phyloP scores from a whole-genome alignment of 352 stramenopile genomes.

The Phytophthora rubi region DNA sequence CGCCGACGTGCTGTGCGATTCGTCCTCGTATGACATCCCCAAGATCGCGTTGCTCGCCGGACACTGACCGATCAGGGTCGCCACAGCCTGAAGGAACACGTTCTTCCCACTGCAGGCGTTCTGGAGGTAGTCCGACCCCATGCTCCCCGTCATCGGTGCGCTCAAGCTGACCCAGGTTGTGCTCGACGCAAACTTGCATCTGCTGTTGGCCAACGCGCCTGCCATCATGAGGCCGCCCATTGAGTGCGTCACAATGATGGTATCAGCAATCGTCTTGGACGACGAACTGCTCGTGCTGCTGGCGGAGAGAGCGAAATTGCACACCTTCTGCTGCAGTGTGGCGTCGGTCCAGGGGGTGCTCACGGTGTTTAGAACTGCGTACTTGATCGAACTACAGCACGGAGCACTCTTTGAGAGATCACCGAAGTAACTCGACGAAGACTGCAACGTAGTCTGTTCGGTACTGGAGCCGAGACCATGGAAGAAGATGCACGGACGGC shows the following conservation, averaged over 20 bases:
- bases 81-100: constrained; percentile 28
- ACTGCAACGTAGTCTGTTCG: constrained; percentile 18
- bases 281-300: constrained; percentile 23
- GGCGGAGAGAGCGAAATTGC: constrained; percentile 26
- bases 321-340: constrained; percentile 32
- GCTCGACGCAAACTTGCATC: constrained; percentile 39
- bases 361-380: constrained; percentile 33
- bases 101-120: constrained; percentile 32
- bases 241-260: constrained; percentile 44
- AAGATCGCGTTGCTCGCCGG: constrained; percentile 24
- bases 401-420: constrained; percentile 28
- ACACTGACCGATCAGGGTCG: constrained; percentile 37
- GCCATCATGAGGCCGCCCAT: constrained; percentile 41
- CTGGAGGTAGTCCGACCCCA: constrained; percentile 42
- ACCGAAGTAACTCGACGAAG: constrained; percentile 31
- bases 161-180: constrained; percentile 41
- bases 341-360: constrained; percentile 30
- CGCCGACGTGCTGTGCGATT: constrained; percentile 16
- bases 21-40: constrained; percentile 32
- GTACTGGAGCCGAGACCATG: constrained; percentile 26
- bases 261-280: constrained; percentile 26
- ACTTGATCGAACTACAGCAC: constrained; percentile 39
- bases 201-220: constrained; percentile 35
- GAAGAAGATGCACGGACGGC: constrained; percentile 41
- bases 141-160: constrained; percentile 39